phyloP scores from a whole-genome alignment of 768 basidiomycete genomes.

The Boletus patriciae region DNA sequence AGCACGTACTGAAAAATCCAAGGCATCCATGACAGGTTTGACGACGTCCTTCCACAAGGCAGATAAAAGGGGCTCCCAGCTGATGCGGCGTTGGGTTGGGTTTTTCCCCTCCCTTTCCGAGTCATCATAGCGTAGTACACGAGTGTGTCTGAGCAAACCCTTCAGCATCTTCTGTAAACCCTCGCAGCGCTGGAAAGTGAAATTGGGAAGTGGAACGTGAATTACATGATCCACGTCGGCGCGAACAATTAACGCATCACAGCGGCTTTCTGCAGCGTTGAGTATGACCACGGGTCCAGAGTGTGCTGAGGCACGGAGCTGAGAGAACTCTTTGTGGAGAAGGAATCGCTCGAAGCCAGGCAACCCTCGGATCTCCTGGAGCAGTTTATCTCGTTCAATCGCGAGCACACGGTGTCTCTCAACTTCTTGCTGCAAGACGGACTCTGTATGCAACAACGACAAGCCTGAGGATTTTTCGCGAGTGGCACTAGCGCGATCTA shows the following conservation, averaged over 20 bases:
- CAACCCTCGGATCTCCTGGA: no score
- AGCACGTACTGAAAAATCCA: not conserved
- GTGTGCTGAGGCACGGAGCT: no score
- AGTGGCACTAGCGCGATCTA: not conserved
- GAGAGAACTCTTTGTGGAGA: no score
- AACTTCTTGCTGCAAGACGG: not conserved
- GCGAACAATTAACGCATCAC: no score
- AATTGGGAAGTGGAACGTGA: no score
- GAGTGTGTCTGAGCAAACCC: not conserved
- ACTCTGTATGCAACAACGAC: not conserved
- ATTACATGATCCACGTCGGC: no score
- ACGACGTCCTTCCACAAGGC: constrained; percentile 7
- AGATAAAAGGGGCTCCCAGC: constrained; percentile 1
- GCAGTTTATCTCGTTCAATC: not conserved
- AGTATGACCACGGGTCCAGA: no score
- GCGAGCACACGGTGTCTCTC: constrained; percentile 4
- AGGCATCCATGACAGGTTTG: constrained; percentile 4
- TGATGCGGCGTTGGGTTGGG: not conserved
- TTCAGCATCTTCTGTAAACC: not conserved
- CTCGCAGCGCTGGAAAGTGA: not conserved
- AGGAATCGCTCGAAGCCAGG: no score
- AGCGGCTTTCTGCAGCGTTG: no score
- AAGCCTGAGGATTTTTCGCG: not conserved
- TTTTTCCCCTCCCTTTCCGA: not conserved
- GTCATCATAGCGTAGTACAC: not conserved